Base-by-base conservation (phyloP, 148 eudicot genomes). In the Rhododendron williamsianum region DNA sequence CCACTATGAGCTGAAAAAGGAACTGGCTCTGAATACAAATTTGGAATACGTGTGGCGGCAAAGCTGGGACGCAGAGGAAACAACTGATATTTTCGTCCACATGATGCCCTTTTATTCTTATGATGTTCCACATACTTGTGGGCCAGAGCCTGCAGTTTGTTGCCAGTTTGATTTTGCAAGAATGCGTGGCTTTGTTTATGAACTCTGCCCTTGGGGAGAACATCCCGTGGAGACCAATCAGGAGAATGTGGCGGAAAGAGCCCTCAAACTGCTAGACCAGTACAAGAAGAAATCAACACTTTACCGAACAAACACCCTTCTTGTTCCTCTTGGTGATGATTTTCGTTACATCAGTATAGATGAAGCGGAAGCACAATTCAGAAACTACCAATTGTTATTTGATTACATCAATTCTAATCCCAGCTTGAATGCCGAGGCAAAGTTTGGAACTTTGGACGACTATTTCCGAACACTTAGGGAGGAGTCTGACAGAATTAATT, bases 101-200 rank as follows among this genome's bases (percentile, higher is more conserved):
- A 94, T 95, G 98, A 97, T 97, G 99, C 99, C 99, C n/a, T 97
- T 97, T 72, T 95, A 97, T 90, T 95, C 98, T 35, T 97, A 97
- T 88, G 99, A 97, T 88, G 91, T 97, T 80, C 99, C 99, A 41
- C 99, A 97, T 87, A 97, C 99, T 33, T 97, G 99, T 91, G 99
- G 99, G 45, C 99, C 99, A 1, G 99, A 97, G 84, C 99, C 99
- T 58, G 99, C 98, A 49, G 85, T 97, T 85, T 97, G 99, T 86
- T 97, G 99, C 87, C 98, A 97, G 87, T 97, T 97, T 86, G 99
- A 97, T 82, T 97, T 95, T 87, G 99, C 99, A 84, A 92, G 99
- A 69, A 95, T 90, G 94, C 95, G 91, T 81, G 95, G 95, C 65
- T 97, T 93, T 86, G 85, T 88, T 58, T 97, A 97, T 84, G 98